Conservation (phyloP, 108 stramenopile species). For the Cyclostephanos invisitatus region DNA sequence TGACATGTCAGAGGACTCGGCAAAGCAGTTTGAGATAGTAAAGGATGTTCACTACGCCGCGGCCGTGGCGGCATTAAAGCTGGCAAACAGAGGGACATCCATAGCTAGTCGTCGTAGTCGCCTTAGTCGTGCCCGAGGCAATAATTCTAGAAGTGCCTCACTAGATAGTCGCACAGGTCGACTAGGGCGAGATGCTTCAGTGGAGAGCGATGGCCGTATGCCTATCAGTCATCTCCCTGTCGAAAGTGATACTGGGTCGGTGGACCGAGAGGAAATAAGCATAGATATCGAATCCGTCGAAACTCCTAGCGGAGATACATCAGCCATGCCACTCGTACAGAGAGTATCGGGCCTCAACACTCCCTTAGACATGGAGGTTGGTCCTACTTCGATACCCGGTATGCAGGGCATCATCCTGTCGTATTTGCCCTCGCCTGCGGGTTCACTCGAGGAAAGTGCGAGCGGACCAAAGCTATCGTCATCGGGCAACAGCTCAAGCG, state of each 20-base stretch:
- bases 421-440: background rate
- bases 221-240: background rate
- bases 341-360: background rate
- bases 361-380: conserved; percentile 24
- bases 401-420: background rate
- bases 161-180: background rate
- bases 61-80: conserved; percentile 15
- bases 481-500: conserved; percentile 8
- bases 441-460: background rate
- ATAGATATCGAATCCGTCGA: background rate
- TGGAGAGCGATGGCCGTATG: background rate
- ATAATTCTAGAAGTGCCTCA: background rate
- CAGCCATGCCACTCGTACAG: background rate
- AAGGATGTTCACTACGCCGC: conserved; percentile 33
- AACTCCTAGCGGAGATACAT: background rate
- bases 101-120: conserved; percentile 13
- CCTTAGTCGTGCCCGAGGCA: background rate
- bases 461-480: background rate
- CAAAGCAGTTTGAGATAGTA: conserved; percentile 12
- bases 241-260: background rate
- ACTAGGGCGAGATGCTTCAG: background rate
- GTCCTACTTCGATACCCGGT: background rate
- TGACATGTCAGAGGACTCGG: background rate
- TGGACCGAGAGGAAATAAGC: background rate
- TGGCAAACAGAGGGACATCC: background rate